phyloP scores from a whole-genome alignment of 371 early-diverging fungal genomes.

The Mucor saturninus region DNA sequence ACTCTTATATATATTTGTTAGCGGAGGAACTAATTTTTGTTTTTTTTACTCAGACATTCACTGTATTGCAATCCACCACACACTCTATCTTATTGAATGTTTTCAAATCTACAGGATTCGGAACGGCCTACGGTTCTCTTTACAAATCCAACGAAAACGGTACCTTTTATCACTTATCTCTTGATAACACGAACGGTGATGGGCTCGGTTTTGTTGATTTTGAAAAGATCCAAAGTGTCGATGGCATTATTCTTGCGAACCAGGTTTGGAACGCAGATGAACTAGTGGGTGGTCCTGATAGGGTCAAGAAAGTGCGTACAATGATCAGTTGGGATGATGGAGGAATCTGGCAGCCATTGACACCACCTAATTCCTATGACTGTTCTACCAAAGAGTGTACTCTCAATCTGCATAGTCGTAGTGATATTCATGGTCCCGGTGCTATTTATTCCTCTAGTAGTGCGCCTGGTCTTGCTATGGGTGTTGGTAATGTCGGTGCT shows the following conservation, averaged over 20 bases:
- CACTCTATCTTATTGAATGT: constrained; percentile 78
- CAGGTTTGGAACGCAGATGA: constrained; percentile 77
- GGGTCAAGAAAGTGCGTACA: constrained; percentile 69
- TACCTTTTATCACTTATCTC: constrained; percentile 71
- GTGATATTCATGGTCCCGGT: constrained; percentile 67
- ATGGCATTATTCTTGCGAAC: constrained; percentile 89
- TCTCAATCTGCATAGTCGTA: constrained; percentile 78
- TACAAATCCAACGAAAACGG: constrained; percentile 87
- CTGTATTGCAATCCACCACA: constrained; percentile 78
- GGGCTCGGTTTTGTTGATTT: constrained; percentile 81
- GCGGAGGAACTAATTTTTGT: background rate
- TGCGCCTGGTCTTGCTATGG: constrained; percentile 89
- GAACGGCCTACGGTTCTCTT: constrained; percentile 77
- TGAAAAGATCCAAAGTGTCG: constrained; percentile 85
- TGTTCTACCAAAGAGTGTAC: constrained; percentile 59
- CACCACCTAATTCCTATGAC: constrained; percentile 66
- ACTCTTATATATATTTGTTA: background rate
- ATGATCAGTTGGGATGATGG: constrained; percentile 91
- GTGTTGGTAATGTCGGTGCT: constrained; percentile 87
- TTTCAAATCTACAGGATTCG: constrained; percentile 55
- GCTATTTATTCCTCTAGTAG: constrained; percentile 72
- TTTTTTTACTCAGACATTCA: constrained; percentile 54
- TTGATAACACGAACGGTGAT: constrained; percentile 83
- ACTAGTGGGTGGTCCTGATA: constrained; percentile 51
- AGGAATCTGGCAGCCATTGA: constrained; percentile 70